Evolutionary conservation across 2,329 filamentous ascomycete species (phyloP).

Genomic region (Colletotrichum theobromicola): DNA sequence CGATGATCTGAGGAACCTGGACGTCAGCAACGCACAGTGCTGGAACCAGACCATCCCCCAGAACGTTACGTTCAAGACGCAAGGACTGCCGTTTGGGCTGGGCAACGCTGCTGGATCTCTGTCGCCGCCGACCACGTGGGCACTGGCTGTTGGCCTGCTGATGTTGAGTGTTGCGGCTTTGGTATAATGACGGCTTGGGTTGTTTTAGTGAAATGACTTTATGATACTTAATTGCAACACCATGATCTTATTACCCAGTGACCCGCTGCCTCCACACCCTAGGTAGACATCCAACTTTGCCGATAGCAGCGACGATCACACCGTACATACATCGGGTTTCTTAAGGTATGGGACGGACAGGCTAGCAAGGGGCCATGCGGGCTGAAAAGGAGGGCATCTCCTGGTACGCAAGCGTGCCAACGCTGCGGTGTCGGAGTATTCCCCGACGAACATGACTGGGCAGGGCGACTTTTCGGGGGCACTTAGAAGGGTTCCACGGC

Average conservation of each 20-base stretch:
- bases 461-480: not conserved
- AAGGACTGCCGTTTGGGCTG: constrained; percentile 60
- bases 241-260: not conserved
- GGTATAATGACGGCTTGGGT: constrained; percentile 17
- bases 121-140: constrained; percentile 24
- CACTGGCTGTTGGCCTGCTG: constrained; percentile 23
- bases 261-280: not conserved
- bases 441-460: not conserved
- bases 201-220: not conserved
- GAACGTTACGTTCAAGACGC: constrained; percentile 73
- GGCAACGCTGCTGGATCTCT: constrained; percentile 36
- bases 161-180: constrained; percentile 25
- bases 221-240: not conserved
- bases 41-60: constrained; percentile 68
- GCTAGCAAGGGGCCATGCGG: not conserved
- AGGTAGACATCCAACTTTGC: not conserved
- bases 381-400: not conserved
- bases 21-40: constrained; percentile 73
- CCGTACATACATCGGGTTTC: not conserved
- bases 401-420: not conserved
- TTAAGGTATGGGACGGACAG: not conserved
- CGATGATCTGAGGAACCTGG: constrained; percentile 69
- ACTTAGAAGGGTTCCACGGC: not conserved
- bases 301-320: not conserved
- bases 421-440: not conserved